These are phyloP conservation scores for Metschnikowia continentalis DNA, from an alignment of 805 yeast species.

Conservation along the genomic window DNA sequence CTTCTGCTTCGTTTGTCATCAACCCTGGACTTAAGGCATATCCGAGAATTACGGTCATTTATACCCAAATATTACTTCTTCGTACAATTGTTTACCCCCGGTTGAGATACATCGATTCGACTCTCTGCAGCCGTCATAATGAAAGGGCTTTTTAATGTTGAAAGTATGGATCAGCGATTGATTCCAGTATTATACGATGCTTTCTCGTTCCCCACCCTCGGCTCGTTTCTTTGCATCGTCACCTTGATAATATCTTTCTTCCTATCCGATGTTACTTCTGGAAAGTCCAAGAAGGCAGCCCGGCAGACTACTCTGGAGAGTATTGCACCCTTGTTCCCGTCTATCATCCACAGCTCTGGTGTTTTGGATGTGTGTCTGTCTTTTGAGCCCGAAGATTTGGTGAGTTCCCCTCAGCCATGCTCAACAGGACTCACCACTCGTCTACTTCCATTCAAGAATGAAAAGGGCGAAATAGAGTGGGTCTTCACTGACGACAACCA, in stretches of 20 bases:
- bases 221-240: neutral
- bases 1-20: neutral
- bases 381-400: constrained; percentile 1
- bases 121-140: neutral
- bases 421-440: constrained; percentile 48
- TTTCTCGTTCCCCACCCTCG: neutral
- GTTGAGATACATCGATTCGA: neutral
- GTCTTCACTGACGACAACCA: constrained; percentile 43
- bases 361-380: neutral
- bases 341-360: constrained; percentile 5
- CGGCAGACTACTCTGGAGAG: neutral
- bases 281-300: constrained; percentile 1
- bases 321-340: constrained; percentile 11
- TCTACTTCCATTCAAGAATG: constrained; percentile 48
- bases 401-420: constrained; percentile 32
- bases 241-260: constrained; percentile 2
- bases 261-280: neutral
- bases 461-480: constrained; percentile 56
- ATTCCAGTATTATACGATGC: neutral
- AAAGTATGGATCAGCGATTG: neutral
- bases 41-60: neutral
- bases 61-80: neutral
- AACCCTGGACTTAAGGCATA: neutral
- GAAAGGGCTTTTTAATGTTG: neutral
- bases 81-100: neutral